phyloP scores from a whole-genome alignment of 441 rosid genomes.

The Syzygium malaccense region DNA sequence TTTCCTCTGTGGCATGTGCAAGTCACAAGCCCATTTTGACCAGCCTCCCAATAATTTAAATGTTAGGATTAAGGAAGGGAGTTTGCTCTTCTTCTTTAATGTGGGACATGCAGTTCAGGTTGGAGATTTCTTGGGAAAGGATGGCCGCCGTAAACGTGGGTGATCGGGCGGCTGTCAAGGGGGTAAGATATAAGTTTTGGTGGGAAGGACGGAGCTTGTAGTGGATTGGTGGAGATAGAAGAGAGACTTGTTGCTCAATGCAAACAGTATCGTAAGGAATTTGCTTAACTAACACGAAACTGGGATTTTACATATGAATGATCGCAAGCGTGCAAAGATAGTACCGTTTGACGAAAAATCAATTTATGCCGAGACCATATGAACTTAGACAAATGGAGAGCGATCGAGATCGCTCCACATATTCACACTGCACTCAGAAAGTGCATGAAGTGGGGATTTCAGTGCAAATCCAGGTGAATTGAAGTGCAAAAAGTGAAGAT shows the following conservation, averaged over 20 bases:
- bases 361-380: neutral
- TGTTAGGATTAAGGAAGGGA: neutral
- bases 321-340: too few species aligned
- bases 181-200: neutral
- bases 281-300: neutral
- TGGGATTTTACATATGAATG: neutral
- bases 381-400: neutral
- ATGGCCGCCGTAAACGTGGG: too few species aligned
- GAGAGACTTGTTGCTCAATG: neutral
- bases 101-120: neutral
- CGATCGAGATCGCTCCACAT: neutral
- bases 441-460: neutral
- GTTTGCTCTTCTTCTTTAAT: neutral
- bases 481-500: neutral
- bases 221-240: neutral
- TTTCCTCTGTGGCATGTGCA: neutral
- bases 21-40: neutral
- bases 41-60: neutral
- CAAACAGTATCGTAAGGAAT: neutral
- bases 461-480: neutral
- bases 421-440: neutral
- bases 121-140: neutral
- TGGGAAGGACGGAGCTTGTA: neutral
- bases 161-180: too few species aligned
- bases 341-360: neutral